phyloP scores from a whole-genome alignment of 257 asterid species.

The Solanum pinnatisectum region DNA sequence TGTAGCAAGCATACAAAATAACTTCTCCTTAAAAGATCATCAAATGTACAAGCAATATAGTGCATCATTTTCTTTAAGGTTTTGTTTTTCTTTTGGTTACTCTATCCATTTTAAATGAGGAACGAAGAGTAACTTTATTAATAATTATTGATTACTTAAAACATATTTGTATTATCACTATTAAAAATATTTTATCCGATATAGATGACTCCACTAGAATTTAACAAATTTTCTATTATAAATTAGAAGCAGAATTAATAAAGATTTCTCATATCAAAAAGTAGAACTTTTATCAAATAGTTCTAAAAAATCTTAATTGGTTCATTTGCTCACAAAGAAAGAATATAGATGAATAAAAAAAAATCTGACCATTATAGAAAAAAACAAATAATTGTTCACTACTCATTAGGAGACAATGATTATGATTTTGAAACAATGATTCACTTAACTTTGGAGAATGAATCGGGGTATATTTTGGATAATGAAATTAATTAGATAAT shows the following conservation, averaged over 20 bases:
- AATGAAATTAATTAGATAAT: background rate
- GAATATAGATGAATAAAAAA: background rate
- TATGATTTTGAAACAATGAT: background rate
- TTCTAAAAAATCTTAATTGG: background rate
- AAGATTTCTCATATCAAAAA: background rate
- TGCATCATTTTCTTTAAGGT: background rate
- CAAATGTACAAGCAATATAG: background rate
- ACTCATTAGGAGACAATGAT: background rate
- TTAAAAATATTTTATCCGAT: background rate
- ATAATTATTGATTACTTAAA: no score
- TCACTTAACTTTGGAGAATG: background rate
- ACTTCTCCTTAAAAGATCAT: background rate
- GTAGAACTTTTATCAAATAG: background rate
- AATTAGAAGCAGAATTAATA: background rate
- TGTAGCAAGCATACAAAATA: background rate
- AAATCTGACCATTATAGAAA: background rate
- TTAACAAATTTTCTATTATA: no score
- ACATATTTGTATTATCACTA: no score
- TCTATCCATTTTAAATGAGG: background rate
- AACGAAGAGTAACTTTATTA: background rate
- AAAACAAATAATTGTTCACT: background rate
- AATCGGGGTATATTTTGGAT: background rate
- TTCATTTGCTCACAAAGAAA: background rate
- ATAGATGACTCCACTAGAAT: background rate
- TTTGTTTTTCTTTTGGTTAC: background rate